A percentile compares a stretch with the other conserved stretches of the same genome.
phyloP scores from a whole-genome alignment of 352 stramenopile species.

The Phytophthora parvispora region DNA sequence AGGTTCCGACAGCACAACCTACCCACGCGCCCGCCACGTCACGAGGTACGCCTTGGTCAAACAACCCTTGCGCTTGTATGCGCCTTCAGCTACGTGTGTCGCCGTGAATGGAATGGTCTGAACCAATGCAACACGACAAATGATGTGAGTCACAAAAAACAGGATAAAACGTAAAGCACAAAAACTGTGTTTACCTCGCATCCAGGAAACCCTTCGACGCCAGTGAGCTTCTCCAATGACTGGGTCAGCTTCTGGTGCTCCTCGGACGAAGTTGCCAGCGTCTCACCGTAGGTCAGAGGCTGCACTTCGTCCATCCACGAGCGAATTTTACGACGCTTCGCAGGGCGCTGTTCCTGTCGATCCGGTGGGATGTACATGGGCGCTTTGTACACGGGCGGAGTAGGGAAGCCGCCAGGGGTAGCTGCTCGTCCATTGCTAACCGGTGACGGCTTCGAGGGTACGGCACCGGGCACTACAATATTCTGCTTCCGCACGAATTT shows the following conservation, averaged over 20 bases:
- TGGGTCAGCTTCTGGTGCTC: constrained; percentile 65
- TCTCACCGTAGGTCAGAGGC: constrained; percentile 71
- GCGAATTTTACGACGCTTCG: constrained; percentile 90
- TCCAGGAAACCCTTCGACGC: constrained; percentile 80
- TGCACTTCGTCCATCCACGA: constrained; percentile 88
- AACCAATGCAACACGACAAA: neutral
- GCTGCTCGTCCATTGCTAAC: constrained; percentile 32
- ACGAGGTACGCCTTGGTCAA: constrained; percentile 88
- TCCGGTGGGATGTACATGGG: constrained; percentile 78
- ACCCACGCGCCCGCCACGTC: constrained; percentile 87
- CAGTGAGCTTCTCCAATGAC: constrained; percentile 77
- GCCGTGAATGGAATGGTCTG: constrained; percentile 89
- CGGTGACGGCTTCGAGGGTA: constrained; percentile 24
- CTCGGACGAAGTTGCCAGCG: constrained; percentile 64
- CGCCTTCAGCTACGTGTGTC: constrained; percentile 80
- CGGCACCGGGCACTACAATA: neutral
- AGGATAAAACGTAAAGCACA: neutral
- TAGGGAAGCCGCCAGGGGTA: constrained; percentile 32
- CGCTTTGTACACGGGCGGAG: constrained; percentile 72
- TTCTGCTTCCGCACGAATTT: constrained; percentile 71
- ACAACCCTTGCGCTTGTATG: constrained; percentile 76
- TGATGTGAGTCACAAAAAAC: no score
- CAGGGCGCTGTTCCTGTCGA: constrained; percentile 58
- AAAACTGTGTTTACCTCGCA: constrained; percentile 63
- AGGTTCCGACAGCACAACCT: constrained; percentile 14